These are phyloP conservation scores for Aspergillus tamarii DNA, from an alignment of 2,329 filamentous ascomycete genomes.

Conservation along the genomic window DNA sequence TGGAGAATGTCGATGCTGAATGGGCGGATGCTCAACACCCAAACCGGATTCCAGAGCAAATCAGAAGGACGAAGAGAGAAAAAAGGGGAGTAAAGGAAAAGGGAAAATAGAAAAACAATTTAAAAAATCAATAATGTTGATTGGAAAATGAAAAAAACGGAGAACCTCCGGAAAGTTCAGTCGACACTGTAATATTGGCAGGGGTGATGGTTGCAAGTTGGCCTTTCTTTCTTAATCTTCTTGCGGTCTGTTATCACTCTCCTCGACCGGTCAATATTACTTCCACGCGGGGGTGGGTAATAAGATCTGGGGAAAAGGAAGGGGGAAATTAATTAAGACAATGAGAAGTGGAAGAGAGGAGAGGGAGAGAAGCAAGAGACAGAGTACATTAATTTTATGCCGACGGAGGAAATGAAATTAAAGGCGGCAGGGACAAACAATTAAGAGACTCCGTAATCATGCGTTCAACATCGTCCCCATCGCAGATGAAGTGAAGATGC, in stretches of 20 bases:
- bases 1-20: constrained; percentile 4
- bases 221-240: background rate
- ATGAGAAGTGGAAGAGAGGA: background rate
- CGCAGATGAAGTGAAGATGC: background rate
- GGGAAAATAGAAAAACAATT: background rate
- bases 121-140: background rate
- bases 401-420: background rate
- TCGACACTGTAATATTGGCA: background rate
- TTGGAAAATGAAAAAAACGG: background rate
- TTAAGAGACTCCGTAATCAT: background rate
- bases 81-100: background rate
- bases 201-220: background rate
- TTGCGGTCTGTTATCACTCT: background rate
- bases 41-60: background rate
- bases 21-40: background rate
- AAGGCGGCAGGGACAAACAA: background rate
- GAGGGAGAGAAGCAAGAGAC: background rate
- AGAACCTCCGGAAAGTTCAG: background rate
- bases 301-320: background rate
- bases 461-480: background rate
- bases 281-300: constrained; percentile 1
- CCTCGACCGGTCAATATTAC: background rate
- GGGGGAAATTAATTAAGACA: background rate
- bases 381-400: background rate
- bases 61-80: background rate